Evolutionary conservation across 805 yeast species (phyloP), one percentile per base, ranked within the genome.

Genomic region (Candida pseudoglaebosa): DNA sequence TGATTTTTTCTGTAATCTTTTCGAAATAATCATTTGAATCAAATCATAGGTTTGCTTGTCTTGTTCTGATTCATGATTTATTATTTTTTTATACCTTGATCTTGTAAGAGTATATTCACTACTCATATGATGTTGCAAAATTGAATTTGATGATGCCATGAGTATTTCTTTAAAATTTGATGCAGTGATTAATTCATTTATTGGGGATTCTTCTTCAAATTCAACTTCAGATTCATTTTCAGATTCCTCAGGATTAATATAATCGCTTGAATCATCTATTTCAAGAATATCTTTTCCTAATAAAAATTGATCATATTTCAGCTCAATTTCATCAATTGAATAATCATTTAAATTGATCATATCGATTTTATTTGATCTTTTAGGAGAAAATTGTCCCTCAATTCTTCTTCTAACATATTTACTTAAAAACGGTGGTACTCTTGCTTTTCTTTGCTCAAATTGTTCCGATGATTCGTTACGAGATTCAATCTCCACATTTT

Each of bases 221-320:
- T 43, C 46, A 12, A 45, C 32, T 32, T 49, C 50, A 12, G 41
- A 13, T 21, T 47, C 50, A 22, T 41, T 39, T 16, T 46, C 54
- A 10, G 44, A 41, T 1, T 49, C 59, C 5, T 45, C 54, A 28
- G 45, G 44, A 32, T 56, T 57, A 14, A 52, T 59, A 13, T 51
- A 64, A 32, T 67, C 70, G 7, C 47, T 46, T 4, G 65, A 62
- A 29, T 52, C 56, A 40, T 71, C 76, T 15, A 55, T 45, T 18
- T 70, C 76, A 13, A 71, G 59, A 3, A 65, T 47, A 28, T 44
- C 49, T 5, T 51, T 54, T n/a, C 43, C 56, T 37, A 26, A 39
- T 24, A 71, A 45, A 5, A 67, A 43, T 4, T 44, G 39, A 21
- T 49, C 43, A 39, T 61, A 61, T 17, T 56, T 48, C 0, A 46